A percentile compares a stretch with the other conserved stretches of the same genome.
Conservation (phyloP, 2,329 filamentous ascomycete species). For the Hypoxylon sp. region DNA sequence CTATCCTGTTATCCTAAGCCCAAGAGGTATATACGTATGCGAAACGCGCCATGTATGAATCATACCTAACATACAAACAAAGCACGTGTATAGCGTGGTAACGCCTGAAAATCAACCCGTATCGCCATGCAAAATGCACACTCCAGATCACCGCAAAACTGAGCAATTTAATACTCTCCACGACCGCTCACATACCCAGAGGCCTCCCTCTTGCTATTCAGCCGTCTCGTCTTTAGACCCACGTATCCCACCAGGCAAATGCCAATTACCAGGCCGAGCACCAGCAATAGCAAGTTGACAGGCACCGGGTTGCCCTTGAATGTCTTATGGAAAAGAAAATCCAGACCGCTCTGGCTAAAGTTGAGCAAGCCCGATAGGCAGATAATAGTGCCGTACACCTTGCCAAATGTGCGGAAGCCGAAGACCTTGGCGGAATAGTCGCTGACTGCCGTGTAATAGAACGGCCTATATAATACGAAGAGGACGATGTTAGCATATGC, state of each 20-base stretch:
- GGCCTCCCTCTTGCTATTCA: conserved; percentile 44
- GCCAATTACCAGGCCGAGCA: conserved; percentile 73
- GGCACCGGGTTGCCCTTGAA: conserved; percentile 81
- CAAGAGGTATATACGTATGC: conserved; percentile 21
- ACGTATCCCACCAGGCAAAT: conserved; percentile 76
- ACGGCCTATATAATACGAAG: conserved; percentile 86
- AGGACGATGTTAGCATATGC: conserved; percentile 82
- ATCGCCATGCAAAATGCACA: conserved; percentile 35
- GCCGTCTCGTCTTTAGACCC: conserved; percentile 53
- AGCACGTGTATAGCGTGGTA: neutral
- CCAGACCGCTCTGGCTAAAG: conserved; percentile 84
- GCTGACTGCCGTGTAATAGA: conserved; percentile 92
- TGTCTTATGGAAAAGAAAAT: conserved; percentile 79
- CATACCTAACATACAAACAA: conserved; percentile 5
- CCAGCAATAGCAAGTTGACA: conserved; percentile 78
- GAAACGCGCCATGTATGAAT: conserved; percentile 12
- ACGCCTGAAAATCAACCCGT: conserved; percentile 5
- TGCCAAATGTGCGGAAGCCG: conserved; percentile 90
- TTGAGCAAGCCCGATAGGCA: conserved; percentile 87
- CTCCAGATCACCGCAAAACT: neutral
- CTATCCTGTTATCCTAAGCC: conserved; percentile 14
- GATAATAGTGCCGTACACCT: conserved; percentile 92
- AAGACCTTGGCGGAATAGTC: conserved; percentile 94
- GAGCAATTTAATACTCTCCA: conserved; percentile 35
- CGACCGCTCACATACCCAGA: conserved; percentile 20